These are phyloP conservation scores for Dactylellina parvicollis DNA, from an alignment of 2,329 filamentous ascomycete genomes.

Conservation along the genomic window DNA sequence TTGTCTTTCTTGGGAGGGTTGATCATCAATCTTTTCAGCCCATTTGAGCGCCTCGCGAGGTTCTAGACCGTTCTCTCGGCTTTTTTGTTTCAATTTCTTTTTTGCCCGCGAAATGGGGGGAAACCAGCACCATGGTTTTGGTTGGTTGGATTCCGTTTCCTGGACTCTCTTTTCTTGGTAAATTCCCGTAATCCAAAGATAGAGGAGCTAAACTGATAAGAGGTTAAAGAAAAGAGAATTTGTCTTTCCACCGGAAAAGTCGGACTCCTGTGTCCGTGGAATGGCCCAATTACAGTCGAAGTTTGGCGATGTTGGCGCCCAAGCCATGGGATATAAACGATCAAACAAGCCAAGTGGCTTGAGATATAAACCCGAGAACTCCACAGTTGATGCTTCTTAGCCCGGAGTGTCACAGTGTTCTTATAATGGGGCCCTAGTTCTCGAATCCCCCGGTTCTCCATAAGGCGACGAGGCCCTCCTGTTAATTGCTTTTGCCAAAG, in stretches of 20 bases:
- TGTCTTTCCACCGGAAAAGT: conserved; percentile 12
- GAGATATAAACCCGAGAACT: not conserved
- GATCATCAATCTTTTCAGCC: conserved; percentile 21
- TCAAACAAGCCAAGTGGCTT: conserved; percentile 11
- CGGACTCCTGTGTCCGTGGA: not conserved
- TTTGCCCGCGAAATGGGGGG: too few species aligned
- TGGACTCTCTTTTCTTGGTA: conserved; percentile 16
- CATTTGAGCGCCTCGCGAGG: conserved; percentile 21
- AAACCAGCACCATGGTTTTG: conserved; percentile 4
- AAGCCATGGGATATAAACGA: conserved; percentile 3
- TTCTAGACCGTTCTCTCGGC: conserved; percentile 44
- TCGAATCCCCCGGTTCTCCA: conserved; percentile 6
- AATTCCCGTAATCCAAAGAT: conserved; percentile 38
- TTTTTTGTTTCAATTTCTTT: conserved; percentile 27
- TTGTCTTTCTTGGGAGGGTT: conserved; percentile 21
- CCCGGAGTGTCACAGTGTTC: not conserved
- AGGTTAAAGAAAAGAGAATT: not conserved
- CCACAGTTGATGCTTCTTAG: conserved; percentile 15
- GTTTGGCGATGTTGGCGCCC: conserved; percentile 7
- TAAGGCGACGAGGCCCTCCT: not conserved
- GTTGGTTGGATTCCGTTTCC: conserved; percentile 3
- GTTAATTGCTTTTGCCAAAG: conserved; percentile 44
- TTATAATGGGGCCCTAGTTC: conserved; percentile 19
- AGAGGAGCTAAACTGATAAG: not conserved
- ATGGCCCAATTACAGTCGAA: conserved; percentile 14